phyloP scores from a whole-genome alignment of 2,329 filamentous ascomycete genomes.

The Xylaria sp. region DNA sequence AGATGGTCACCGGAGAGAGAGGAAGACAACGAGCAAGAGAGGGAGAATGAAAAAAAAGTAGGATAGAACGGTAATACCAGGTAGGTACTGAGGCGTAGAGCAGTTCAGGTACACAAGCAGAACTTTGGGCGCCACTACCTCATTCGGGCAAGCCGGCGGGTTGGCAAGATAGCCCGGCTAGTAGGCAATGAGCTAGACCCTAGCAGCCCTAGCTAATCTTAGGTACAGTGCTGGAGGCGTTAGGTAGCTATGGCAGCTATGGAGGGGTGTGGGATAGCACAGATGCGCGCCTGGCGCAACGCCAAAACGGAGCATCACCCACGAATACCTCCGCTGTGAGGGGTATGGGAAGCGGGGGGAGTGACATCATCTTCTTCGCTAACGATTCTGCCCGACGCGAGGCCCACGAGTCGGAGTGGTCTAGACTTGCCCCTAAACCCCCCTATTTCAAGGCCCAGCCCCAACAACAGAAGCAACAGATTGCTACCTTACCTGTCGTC shows the following conservation, averaged over 20 bases:
- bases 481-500: not conserved
- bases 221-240: not conserved
- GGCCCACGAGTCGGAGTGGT: constrained; percentile 12
- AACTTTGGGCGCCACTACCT: constrained; percentile 27
- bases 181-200: too few species aligned
- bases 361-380: constrained; percentile 17
- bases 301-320: too few species aligned
- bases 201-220: constrained; percentile 14
- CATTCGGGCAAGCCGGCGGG: constrained; percentile 29
- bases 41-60: constrained; percentile 6
- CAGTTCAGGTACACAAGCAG: constrained; percentile 29
- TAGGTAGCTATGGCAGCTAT: not conserved
- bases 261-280: constrained; percentile 4
- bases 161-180: constrained; percentile 7
- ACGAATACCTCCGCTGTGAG: not conserved
- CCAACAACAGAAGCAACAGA: too few species aligned
- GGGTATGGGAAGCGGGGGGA: not conserved
- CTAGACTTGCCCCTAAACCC: not conserved
- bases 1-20: constrained; percentile 2
- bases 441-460: not conserved
- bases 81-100: constrained; percentile 28
- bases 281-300: too few species aligned
- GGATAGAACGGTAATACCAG: not conserved
- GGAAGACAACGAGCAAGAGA: not conserved
- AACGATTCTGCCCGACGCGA: constrained; percentile 2